phyloP scores from a whole-genome alignment of 305 asterid genomes.

The Withania somnifera region DNA sequence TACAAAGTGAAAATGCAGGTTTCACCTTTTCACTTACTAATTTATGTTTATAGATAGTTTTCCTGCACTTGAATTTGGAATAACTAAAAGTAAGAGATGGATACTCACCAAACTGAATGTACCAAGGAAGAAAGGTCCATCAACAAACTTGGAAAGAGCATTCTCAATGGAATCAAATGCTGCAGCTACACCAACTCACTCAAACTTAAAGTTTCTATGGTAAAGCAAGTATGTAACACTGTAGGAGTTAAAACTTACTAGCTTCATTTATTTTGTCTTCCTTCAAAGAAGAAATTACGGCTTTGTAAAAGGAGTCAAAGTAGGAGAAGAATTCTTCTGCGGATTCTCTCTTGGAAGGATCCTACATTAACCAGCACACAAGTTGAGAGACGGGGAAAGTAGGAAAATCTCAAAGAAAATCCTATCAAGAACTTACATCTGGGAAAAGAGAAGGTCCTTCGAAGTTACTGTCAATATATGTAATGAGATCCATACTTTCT shows the following conservation, averaged over 20 bases:
- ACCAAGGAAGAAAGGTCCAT: slow-evolving; percentile 80
- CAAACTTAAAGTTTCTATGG: slow-evolving; percentile 2
- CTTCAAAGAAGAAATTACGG: slow-evolving; percentile 42
- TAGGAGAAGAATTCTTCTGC: slow-evolving; percentile 52
- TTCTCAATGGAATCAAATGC: slow-evolving; percentile 60
- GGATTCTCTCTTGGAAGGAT: slow-evolving; percentile 37
- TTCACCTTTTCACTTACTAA: background rate
- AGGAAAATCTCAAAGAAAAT: background rate
- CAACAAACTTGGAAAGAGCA: slow-evolving; percentile 57
- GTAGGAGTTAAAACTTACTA: slow-evolving; percentile 21
- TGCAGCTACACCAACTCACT: slow-evolving; percentile 26
- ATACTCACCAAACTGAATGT: slow-evolving; percentile 59
- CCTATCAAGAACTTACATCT: slow-evolving; percentile 35
- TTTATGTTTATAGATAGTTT: background rate
- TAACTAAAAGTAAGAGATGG: background rate
- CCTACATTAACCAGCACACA: slow-evolving; percentile 23
- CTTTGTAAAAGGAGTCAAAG: slow-evolving; percentile 37
- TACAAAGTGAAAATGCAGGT: too few relatives aligned
- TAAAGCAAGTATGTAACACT: background rate
- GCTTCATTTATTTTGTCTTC: slow-evolving; percentile 35
- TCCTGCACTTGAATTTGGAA: background rate
- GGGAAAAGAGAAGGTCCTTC: slow-evolving; percentile 77
- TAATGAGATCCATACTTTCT: slow-evolving; percentile 72
- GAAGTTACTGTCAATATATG: slow-evolving; percentile 49
- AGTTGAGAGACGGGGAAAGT: background rate